phyloP scores from a whole-genome alignment of 768 basidiomycete species.

The Termitomyces sp. region DNA sequence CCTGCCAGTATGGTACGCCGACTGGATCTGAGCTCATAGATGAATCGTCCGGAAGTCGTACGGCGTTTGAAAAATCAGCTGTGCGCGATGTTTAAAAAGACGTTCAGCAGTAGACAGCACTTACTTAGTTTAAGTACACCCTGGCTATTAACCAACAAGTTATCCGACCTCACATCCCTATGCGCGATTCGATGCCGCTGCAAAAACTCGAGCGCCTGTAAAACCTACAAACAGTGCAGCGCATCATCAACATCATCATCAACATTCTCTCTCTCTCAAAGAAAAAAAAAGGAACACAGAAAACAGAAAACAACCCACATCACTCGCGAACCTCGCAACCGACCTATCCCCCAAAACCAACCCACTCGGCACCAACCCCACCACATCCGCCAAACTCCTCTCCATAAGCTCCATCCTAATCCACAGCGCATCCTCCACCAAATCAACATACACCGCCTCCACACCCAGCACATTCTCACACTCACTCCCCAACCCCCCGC shows the following conservation, averaged over 20 bases:
- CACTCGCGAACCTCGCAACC: conserved; percentile 71
- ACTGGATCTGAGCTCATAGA: conserved; percentile 55
- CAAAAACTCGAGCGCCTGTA: conserved; percentile 65
- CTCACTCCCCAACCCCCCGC: conserved; percentile 40
- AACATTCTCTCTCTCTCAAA: not conserved
- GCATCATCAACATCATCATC: no score
- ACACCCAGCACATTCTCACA: conserved; percentile 65
- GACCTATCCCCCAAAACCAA: conserved; percentile 64
- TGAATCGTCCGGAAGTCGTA: conserved; percentile 50
- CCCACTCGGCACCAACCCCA: conserved; percentile 60
- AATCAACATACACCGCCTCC: conserved; percentile 69
- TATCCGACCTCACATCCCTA: conserved; percentile 83
- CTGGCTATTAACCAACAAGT: conserved; percentile 64
- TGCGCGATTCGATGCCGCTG: conserved; percentile 69
- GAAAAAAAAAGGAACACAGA: not conserved
- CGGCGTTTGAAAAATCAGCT: conserved; percentile 83
- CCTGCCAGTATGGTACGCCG: conserved; percentile 84
- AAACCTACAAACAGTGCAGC: conserved; percentile 37
- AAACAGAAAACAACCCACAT: conserved; percentile 49
- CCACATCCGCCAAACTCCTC: conserved; percentile 78
- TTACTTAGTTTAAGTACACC: conserved; percentile 75
- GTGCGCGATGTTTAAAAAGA: not conserved
- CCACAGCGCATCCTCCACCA: conserved; percentile 70
- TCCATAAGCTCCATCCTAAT: conserved; percentile 91
- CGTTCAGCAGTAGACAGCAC: conserved; percentile 20